Base-by-base conservation (phyloP, 345 rosid genomes). In the Trapa bicornis region DNA sequence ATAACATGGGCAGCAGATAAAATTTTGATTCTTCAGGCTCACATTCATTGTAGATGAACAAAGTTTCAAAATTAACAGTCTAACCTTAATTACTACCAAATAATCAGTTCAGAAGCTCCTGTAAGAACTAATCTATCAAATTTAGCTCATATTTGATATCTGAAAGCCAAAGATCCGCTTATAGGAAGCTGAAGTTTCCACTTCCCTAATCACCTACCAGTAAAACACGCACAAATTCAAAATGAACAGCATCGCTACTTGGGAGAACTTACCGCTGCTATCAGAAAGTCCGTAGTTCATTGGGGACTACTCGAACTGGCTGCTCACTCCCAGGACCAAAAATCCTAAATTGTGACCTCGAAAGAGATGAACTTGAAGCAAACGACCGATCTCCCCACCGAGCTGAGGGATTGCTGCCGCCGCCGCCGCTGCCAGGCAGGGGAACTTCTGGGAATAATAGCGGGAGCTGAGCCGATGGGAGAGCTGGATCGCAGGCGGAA, bases 201-300 rank as follows among this genome's bases (percentile, higher is more conserved):
- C 61, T 29, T 35, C 43, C 43, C 4, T 48, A 15, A 35, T 54
- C 61, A 17, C 35, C 32, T 22, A 37, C 47, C 42, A 68, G 7
- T 36, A n/a, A 38, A 68, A 54, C 17, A 39, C 6, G 43, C 65
- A 35, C 41, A 68, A 58, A 2, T 68, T 6, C 37, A 29, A 43
- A 37, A 37, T 10, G 15, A 22, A 22, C 29, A 22, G 29, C 29
- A 22, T 22, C 29, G 29, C 29, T 22, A 14, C 38, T 38, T 38
- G 37, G 42, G 4, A 17, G 47, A 64, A 75, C 89, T 78, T 68
- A 85, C 93, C 88, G 67, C 93, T 87, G 74, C 89, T 87, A 65
- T 87, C 89, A 57, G 89, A 87, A 75, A 80, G 75, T 47, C 75
- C 86, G 72, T 79, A 87, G 69, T 83, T 84, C 89, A 85, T 87